Percentiles rank a stretch among this genome's conserved stretches.
Conservation (phyloP, 495 filamentous ascomycete species). For the Trichocladium uniseriatum region DNA sequence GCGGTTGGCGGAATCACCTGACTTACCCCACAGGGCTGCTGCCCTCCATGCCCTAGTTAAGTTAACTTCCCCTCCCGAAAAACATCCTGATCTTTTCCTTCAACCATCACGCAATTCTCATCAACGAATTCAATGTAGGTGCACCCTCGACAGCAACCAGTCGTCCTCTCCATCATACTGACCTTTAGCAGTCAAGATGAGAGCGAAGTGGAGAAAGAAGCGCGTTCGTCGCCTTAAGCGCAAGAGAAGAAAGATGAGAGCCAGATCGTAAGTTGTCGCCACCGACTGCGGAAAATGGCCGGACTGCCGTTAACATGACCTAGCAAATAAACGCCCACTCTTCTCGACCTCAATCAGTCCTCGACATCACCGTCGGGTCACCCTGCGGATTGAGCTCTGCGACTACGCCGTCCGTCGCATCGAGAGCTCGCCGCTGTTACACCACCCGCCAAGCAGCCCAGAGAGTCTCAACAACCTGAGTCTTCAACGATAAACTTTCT, state of each 20-base stretch:
- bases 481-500: conserved; percentile 6
- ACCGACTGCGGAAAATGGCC: conserved; percentile 6
- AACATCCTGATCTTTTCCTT: conserved; percentile 19
- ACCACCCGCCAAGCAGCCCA: conserved; percentile 11
- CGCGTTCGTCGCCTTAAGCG: conserved; percentile 92
- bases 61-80: conserved; percentile 24
- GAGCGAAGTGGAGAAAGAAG: conserved; percentile 99
- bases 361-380: conserved; percentile 12
- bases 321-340: conserved; percentile 62
- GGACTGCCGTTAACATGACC: conserved; percentile 24
- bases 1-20: conserved; percentile 18
- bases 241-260: conserved; percentile 98
- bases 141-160: conserved; percentile 3
- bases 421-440: conserved; percentile 16
- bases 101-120: conserved; percentile 26
- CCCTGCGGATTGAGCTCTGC: conserved; percentile 11
- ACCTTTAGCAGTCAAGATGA: conserved; percentile 58
- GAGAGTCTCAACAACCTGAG: conserved; percentile 11
- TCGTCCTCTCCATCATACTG: conserved; percentile 4
- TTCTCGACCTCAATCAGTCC: conserved; percentile 29
- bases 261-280: conserved; percentile 61
- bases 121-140: conserved; percentile 21
- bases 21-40: conserved; percentile 29
- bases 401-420: conserved; percentile 4
- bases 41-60: conserved; percentile 25